Evolutionary conservation across 2,329 filamentous ascomycete genomes (phyloP).

Genomic region (Xylaria sp.): DNA sequence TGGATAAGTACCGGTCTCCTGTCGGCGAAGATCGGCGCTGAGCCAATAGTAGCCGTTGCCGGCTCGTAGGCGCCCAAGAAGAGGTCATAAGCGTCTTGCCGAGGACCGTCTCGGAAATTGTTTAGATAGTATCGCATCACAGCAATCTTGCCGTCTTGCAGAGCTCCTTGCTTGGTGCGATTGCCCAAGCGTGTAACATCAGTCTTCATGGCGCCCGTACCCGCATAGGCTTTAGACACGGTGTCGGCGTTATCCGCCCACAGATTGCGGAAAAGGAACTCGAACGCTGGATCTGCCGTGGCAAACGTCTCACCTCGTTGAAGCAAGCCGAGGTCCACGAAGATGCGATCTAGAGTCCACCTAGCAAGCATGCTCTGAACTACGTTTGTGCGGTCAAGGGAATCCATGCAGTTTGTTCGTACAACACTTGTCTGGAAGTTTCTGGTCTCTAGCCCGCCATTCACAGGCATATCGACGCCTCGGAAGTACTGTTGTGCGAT

Average conservation of each 20-base stretch:
- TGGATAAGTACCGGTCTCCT: slow-evolving; percentile 82
- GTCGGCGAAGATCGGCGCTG: slow-evolving; percentile 73
- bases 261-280: slow-evolving; percentile 88
- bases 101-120: slow-evolving; percentile 89
- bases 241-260: slow-evolving; percentile 99
- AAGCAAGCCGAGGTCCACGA: slow-evolving; percentile 78
- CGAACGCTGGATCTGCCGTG: slow-evolving; percentile 72
- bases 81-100: slow-evolving; percentile 92
- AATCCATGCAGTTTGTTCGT: slow-evolving; percentile 99
- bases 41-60: slow-evolving; percentile 63
- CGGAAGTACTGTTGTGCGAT: slow-evolving; percentile 85
- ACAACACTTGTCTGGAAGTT: slow-evolving; percentile 83
- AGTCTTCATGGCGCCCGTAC: slow-evolving; percentile 95
- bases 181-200: slow-evolving; percentile 93
- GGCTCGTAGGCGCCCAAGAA: slow-evolving; percentile 86
- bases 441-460: slow-evolving; percentile 72
- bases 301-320: slow-evolving; percentile 69
- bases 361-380: slow-evolving; percentile 96
- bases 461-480: slow-evolving; percentile 76
- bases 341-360: slow-evolving; percentile 81
- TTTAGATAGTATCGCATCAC: slow-evolving; percentile 85
- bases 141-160: slow-evolving; percentile 84
- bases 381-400: slow-evolving; percentile 93
- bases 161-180: slow-evolving; percentile 75
- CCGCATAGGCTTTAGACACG: slow-evolving; percentile 87